Evolutionary conservation across 1,139 yeast genomes (phyloP), one percentile per base, ranked within the genome.

Genomic region (Suhomyces terraborum): DNA sequence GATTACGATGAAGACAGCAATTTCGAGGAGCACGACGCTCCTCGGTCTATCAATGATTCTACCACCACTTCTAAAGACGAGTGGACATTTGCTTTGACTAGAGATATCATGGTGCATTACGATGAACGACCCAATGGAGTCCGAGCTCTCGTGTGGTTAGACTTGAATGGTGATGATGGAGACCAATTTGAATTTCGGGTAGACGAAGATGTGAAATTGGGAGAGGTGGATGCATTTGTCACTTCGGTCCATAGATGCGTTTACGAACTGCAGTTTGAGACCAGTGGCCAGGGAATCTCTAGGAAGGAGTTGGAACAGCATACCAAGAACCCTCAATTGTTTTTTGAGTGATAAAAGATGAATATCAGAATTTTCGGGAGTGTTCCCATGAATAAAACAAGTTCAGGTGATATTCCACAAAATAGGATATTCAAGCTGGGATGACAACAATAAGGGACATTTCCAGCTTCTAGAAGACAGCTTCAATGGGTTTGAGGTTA

Each of bases 101-200:
- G 78, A 48, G 80, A 81, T 5, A 67, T 91, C 44, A 68, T 67
- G 43, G 71, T 78, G 51, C 74, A 68, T 61, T 70, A 71, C 22
- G 55, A 57, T 41, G 63, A 60, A 17, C 62, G 59, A 41, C 41
- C 55, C 23, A 64, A 66, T 42, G 72, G 73, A 2, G 48, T 59
- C 9, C 55, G 51, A 32, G 80, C 84, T 1, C 75, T 93, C 32
- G 73, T 82, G 0, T 93, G 98, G 98, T 69, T 69, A 19, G 96
- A 93, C 52, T 59, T 82, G 38, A 84, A 84, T 37, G 96, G 96
- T 22, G 96, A 88, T 52, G 70, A 73, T n/a, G 97, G 91, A 12
- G 98, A 91, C 57, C 67, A 74, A 46, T 89, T 85, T 62, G 95
- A 52, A 61, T 91, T 88, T 63, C 73, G 85, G 16, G 78, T 89